Conservation (phyloP, 805 yeast species). For the Sugiyamaella floridensis region DNA sequence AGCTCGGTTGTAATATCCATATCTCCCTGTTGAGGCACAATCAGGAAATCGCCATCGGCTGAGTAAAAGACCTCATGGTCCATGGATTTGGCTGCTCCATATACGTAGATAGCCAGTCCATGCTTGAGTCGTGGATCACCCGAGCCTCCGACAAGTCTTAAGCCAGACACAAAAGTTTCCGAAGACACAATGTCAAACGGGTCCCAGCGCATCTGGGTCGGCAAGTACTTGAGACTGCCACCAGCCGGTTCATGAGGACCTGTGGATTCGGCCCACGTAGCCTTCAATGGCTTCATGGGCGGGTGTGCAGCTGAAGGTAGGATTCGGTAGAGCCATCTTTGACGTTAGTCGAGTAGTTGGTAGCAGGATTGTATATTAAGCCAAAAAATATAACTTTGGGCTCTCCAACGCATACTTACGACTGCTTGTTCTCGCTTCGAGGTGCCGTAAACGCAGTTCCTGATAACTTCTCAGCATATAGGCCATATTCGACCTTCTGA, state of each 20-base stretch:
- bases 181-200: slow-evolving; percentile 18
- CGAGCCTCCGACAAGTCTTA: slow-evolving; percentile 21
- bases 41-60: slow-evolving; percentile 25
- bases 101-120: slow-evolving; percentile 22
- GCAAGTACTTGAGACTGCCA: slow-evolving; percentile 14
- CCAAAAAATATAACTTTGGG: no score
- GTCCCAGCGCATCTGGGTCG: slow-evolving; percentile 24
- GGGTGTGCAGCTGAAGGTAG: slow-evolving; percentile 22
- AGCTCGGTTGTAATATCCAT: slow-evolving; percentile 25
- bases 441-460: slow-evolving; percentile 29
- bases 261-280: slow-evolving; percentile 3
- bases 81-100: slow-evolving; percentile 21
- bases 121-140: slow-evolving; percentile 20
- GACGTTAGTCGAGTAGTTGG: background rate
- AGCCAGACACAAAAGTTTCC: slow-evolving; percentile 18
- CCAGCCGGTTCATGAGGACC: background rate
- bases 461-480: slow-evolving; percentile 26
- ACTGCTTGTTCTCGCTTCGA: slow-evolving; percentile 21
- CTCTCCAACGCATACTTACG: slow-evolving; percentile 1
- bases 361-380: no score
- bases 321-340: slow-evolving; percentile 22
- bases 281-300: slow-evolving; percentile 10
- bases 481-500: slow-evolving; percentile 21
- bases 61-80: slow-evolving; percentile 21
- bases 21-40: slow-evolving; percentile 24